Evolutionary conservation across 1,284 basidiomycete species (phyloP).

Genomic region (Fomitiporia mediterranea): DNA sequence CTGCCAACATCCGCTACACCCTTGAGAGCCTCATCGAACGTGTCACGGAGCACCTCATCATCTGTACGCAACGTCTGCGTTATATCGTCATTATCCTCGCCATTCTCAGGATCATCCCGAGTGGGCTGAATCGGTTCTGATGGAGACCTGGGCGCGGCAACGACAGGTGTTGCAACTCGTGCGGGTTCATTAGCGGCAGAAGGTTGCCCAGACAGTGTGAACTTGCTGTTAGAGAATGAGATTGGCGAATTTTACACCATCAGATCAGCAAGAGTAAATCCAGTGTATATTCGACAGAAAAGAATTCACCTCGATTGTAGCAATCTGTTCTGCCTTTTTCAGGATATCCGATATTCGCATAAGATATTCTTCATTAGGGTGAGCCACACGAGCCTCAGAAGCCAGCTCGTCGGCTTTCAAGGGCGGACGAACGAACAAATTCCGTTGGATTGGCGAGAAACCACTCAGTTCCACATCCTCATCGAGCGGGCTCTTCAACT

Average conservation of each 20-base stretch:
- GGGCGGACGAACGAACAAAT: conserved; percentile 36
- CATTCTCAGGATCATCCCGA: conserved; percentile 38
- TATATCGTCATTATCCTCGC: conserved; percentile 51
- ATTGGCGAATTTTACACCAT: conserved; percentile 37
- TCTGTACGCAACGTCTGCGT: conserved; percentile 69
- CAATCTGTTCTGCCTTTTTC: conserved; percentile 66
- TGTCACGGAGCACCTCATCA: conserved; percentile 77
- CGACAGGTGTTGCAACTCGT: conserved; percentile 13
- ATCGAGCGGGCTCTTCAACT: conserved; percentile 65
- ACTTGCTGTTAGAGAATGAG: conserved; percentile 31
- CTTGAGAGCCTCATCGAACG: conserved; percentile 60
- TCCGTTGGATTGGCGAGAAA: conserved; percentile 75
- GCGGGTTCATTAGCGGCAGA: neutral
- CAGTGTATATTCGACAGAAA: conserved; percentile 3
- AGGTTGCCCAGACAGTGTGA: neutral
- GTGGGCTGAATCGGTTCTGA: conserved; percentile 4
- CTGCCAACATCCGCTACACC: conserved; percentile 37
- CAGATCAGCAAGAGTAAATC: conserved; percentile 11
- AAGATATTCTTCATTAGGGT: conserved; percentile 92
- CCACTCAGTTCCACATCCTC: conserved; percentile 91
- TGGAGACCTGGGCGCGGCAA: neutral
- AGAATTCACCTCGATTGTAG: conserved; percentile 48
- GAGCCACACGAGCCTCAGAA: conserved; percentile 49
- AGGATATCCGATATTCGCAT: conserved; percentile 90
- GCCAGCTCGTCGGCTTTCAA: conserved; percentile 23